phyloP scores from a whole-genome alignment of 139 green algal genomes.

The Chlorella sp. region DNA sequence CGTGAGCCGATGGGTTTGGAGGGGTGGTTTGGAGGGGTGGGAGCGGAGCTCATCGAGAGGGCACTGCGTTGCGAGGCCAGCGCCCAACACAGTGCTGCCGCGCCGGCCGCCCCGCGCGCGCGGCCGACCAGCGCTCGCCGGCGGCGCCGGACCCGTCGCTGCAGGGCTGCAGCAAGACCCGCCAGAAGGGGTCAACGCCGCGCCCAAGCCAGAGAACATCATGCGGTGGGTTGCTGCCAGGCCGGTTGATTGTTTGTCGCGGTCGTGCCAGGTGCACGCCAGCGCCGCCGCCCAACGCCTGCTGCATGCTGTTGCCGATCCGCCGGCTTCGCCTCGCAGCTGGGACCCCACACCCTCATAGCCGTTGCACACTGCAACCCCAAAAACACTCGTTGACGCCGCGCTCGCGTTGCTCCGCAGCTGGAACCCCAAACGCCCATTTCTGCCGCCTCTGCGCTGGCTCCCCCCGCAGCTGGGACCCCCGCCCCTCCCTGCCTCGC shows the following conservation, averaged over 20 bases:
- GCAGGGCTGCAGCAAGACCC: conserved; percentile 87
- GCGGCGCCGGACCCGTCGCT: neutral
- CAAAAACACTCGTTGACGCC: no score
- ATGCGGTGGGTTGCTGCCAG: conserved; percentile 73
- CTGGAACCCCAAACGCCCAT: no score
- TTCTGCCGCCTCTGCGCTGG: no score
- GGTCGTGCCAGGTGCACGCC: neutral
- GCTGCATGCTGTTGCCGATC: no score
- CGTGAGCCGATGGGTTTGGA: conserved; percentile 9
- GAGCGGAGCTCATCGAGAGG: neutral
- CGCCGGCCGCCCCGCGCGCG: no score
- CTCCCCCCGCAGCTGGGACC: no score
- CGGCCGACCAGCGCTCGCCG: neutral
- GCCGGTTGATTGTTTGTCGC: no score
- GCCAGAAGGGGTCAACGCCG: conserved; percentile 92
- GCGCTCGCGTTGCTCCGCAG: no score
- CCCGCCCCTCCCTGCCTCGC: no score
- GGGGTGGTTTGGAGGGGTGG: neutral
- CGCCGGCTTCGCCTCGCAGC: no score
- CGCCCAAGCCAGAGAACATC: conserved; percentile 93
- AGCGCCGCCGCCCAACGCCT: neutral
- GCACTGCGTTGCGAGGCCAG: neutral
- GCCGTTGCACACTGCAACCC: no score
- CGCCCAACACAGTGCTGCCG: neutral
- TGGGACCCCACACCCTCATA: no score